phyloP scores from a whole-genome alignment of 257 asterid genomes.

The Jacaranda mimosifolia region DNA sequence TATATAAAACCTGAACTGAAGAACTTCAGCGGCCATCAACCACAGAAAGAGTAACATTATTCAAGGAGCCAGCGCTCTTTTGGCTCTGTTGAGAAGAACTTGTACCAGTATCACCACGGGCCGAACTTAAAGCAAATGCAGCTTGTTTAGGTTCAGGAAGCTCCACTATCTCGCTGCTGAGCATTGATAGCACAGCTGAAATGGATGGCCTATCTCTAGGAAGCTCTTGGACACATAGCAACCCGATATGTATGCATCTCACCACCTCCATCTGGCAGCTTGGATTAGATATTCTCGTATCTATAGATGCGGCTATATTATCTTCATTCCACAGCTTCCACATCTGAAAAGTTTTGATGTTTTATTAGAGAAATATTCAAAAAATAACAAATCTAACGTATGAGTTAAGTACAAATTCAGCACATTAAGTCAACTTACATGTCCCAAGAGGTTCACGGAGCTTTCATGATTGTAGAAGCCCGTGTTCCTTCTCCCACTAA shows the following conservation, averaged over 20 bases:
- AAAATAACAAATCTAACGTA: too few species aligned
- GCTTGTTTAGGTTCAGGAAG: constrained; percentile 46
- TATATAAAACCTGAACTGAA: too few species aligned
- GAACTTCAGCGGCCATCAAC: constrained; percentile 11
- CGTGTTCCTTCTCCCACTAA: constrained; percentile 23
- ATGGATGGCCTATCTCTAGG: constrained; percentile 56
- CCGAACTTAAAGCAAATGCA: constrained; percentile 12
- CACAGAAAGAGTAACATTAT: constrained; percentile 18
- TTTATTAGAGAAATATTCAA: neutral
- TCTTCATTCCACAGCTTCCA: constrained; percentile 58
- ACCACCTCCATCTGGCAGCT: constrained; percentile 33
- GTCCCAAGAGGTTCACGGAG: constrained; percentile 24
- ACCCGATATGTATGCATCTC: constrained; percentile 60
- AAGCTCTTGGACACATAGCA: constrained; percentile 61
- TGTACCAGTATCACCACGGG: neutral
- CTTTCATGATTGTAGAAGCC: constrained; percentile 13
- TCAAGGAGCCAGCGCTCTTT: constrained; percentile 10
- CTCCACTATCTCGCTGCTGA: constrained; percentile 49
- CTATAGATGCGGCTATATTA: constrained; percentile 27
- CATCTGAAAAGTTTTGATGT: constrained; percentile 32
- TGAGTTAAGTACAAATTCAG: too few species aligned
- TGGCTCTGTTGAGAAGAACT: constrained; percentile 30
- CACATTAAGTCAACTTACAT: neutral
- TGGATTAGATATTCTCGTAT: constrained; percentile 38
- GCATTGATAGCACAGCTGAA: constrained; percentile 48